Evolutionary conservation across 2,329 filamentous ascomycete genomes (phyloP).

Genomic region (Phaeophleospora eucalypticola): DNA sequence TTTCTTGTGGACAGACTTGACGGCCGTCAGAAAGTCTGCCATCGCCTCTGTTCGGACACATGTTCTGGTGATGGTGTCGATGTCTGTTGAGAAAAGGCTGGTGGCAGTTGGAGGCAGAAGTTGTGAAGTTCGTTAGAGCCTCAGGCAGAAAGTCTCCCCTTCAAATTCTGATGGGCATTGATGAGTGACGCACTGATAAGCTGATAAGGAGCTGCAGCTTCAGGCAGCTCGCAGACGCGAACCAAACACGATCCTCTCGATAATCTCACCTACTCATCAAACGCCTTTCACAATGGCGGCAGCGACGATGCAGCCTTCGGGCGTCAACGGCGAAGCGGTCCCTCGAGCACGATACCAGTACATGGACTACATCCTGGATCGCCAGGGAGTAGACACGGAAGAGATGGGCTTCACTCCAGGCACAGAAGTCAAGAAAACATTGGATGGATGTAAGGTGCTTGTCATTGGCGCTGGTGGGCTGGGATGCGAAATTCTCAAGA

Average conservation of each 20-base stretch:
- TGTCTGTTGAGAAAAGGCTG: background rate
- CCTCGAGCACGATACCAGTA: slow-evolving; percentile 57
- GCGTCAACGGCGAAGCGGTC: slow-evolving; percentile 34
- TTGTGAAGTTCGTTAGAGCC: too few relatives aligned
- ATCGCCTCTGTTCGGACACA: slow-evolving; percentile 35
- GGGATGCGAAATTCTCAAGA: slow-evolving; percentile 95
- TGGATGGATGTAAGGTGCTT: slow-evolving; percentile 61
- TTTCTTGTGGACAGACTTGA: slow-evolving; percentile 38
- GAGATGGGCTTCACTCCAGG: slow-evolving; percentile 63
- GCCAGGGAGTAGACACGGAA: slow-evolving; percentile 49
- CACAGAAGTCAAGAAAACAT: slow-evolving; percentile 49
- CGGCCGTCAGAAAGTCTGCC: slow-evolving; percentile 47
- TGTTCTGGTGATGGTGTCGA: slow-evolving; percentile 7
- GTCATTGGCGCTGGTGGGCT: slow-evolving; percentile 84
- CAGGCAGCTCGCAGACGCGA: background rate
- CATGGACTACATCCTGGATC: slow-evolving; percentile 73
- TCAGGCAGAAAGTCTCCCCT: background rate
- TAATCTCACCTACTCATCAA: background rate
- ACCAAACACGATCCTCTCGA: background rate
- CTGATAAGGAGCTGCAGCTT: background rate
- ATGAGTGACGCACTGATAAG: background rate
- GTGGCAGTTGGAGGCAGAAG: background rate
- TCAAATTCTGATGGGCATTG: too few relatives aligned
- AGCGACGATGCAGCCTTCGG: slow-evolving; percentile 13
- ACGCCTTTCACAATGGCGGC: slow-evolving; percentile 20